Conservation (phyloP, 1,284 basidiomycete genomes). For the Afroboletus lepidellus region DNA sequence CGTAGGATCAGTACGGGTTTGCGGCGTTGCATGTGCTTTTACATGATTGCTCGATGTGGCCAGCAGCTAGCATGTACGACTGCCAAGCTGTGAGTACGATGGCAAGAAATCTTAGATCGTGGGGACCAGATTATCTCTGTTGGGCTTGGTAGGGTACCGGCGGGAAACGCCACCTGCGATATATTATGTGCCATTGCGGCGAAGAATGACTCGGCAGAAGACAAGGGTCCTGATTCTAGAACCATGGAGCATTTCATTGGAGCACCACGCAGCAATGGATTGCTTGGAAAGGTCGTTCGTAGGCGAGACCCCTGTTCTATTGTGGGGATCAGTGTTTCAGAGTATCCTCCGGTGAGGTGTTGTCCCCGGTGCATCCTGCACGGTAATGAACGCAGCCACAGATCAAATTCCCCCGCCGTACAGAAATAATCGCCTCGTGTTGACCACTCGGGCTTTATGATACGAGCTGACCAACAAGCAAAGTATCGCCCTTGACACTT, state of each 20-base stretch:
- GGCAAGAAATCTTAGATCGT: conserved; percentile 4
- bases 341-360: neutral
- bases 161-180: neutral
- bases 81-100: neutral
- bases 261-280: neutral
- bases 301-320: neutral
- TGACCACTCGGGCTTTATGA: neutral
- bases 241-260: neutral
- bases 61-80: neutral
- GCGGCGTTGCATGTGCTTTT: neutral
- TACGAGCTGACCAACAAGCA: neutral
- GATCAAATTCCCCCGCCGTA: neutral
- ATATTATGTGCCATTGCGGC: conserved; percentile 2
- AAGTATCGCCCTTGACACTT: neutral
- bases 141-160: neutral
- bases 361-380: neutral
- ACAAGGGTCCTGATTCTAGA: neutral
- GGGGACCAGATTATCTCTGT: neutral
- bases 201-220: neutral
- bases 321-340: neutral
- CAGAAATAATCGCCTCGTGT: neutral
- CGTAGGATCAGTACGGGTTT: neutral
- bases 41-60: conserved; percentile 3
- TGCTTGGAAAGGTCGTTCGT: neutral
- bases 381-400: neutral